phyloP scores from a whole-genome alignment of 345 rosid species.

The Boechera stricta region DNA sequence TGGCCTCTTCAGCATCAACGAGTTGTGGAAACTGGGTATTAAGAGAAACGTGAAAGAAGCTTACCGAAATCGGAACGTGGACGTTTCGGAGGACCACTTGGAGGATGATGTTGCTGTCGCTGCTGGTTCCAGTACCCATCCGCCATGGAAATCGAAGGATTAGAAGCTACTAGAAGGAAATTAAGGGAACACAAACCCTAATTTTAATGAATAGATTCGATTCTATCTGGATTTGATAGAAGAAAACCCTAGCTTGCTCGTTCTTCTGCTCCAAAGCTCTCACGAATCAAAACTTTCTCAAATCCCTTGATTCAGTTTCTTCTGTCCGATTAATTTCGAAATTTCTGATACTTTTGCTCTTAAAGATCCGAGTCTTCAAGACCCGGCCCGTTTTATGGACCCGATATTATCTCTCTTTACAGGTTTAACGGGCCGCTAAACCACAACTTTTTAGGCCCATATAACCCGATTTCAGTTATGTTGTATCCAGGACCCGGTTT shows the following conservation, averaged over 20 bases:
- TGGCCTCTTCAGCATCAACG: no score
- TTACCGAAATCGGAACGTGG: constrained; percentile 69
- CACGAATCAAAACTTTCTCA: not conserved
- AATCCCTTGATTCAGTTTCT: constrained; percentile 10
- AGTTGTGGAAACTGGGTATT: no score
- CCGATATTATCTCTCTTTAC: not conserved
- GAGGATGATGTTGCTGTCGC: constrained; percentile 47
- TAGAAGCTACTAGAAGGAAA: not conserved
- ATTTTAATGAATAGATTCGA: constrained; percentile 15
- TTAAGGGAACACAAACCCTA: constrained; percentile 15
- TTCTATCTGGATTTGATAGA: not conserved
- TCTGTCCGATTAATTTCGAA: not conserved
- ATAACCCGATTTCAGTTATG: not conserved
- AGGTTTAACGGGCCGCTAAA: constrained; percentile 1
- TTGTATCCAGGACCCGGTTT: constrained; percentile 1
- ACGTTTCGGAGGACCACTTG: constrained; percentile 63
- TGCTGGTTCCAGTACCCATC: constrained; percentile 81
- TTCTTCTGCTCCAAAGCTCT: not conserved
- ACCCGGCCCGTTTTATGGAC: constrained; percentile 33
- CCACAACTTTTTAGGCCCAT: not conserved
- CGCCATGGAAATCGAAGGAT: constrained; percentile 53
- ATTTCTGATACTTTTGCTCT: constrained; percentile 27
- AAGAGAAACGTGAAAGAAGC: constrained; percentile 1
- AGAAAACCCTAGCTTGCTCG: constrained; percentile 15
- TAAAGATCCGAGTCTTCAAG: constrained; percentile 20